These are phyloP conservation scores for Oryza nivara DNA, from an alignment of 176 grass and related monocot genomes.

Conservation along the genomic window DNA sequence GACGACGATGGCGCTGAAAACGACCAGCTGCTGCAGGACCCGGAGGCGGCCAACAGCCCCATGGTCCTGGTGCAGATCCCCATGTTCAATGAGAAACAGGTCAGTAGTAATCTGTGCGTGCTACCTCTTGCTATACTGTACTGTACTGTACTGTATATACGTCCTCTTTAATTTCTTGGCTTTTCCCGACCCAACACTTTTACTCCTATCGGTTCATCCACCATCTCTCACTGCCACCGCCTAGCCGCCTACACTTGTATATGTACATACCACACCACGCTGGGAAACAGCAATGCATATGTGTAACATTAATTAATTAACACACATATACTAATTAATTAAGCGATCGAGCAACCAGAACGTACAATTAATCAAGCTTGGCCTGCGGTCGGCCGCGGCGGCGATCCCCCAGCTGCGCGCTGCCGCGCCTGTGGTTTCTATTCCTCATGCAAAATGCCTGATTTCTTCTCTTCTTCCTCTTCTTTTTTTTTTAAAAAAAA, in stretches of 20 bases:
- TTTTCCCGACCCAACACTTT: background rate
- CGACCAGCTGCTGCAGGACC: background rate
- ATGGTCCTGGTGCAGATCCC: slow-evolving; percentile 84
- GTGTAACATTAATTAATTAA: too few species aligned
- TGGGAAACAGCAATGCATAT: too few species aligned
- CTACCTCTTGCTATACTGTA: background rate
- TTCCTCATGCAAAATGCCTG: background rate
- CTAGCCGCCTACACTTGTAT: too few species aligned
- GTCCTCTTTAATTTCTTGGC: background rate
- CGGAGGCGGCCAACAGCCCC: slow-evolving; percentile 39
- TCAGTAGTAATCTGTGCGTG: background rate
- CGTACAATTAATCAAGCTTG: too few species aligned
- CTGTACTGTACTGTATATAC: too few species aligned
- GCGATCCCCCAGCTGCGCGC: too few species aligned
- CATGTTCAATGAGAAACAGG: slow-evolving; percentile 97
- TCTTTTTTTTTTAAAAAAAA: too few species aligned
- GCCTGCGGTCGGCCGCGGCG: too few species aligned
- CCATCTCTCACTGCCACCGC: background rate
- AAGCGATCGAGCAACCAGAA: too few species aligned
- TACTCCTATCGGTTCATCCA: background rate
- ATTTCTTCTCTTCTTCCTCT: too few species aligned
- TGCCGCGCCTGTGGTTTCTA: background rate
- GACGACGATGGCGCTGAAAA: background rate
- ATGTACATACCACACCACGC: too few species aligned
- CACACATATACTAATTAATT: too few species aligned